Conservation (phyloP, 805 yeast genomes). For the Saturnispora galanensis region DNA sequence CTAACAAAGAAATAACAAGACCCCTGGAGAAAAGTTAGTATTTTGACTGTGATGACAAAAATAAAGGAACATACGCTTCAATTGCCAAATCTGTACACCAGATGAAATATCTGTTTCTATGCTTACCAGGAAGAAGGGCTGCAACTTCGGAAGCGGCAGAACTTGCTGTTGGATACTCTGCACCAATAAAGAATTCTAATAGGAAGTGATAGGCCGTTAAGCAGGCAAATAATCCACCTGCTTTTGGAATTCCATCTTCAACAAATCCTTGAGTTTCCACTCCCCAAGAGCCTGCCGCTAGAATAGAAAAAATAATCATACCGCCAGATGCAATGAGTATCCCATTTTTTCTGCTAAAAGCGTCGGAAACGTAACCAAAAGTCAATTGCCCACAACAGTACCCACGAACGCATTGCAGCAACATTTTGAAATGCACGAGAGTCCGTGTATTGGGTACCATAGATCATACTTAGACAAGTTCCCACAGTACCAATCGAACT, state of each 20-base stretch:
- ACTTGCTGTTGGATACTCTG: slow-evolving; percentile 90
- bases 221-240: slow-evolving; percentile 74
- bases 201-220: slow-evolving; percentile 77
- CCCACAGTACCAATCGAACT: slow-evolving; percentile 73
- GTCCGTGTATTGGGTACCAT: slow-evolving; percentile 49
- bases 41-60: too few species aligned
- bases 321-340: slow-evolving; percentile 73
- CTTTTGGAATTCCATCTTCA: slow-evolving; percentile 31
- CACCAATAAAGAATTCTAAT: slow-evolving; percentile 87
- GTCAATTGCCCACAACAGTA: slow-evolving; percentile 72
- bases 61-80: slow-evolving; percentile 32
- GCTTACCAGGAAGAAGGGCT: slow-evolving; percentile 64
- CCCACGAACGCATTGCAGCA: slow-evolving; percentile 88
- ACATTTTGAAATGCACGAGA: slow-evolving; percentile 73
- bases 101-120: slow-evolving; percentile 79
- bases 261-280: slow-evolving; percentile 30
- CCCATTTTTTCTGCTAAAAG: slow-evolving; percentile 69
- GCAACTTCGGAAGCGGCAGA: slow-evolving; percentile 92
- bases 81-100: slow-evolving; percentile 87
- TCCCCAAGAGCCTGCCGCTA: slow-evolving; percentile 87
- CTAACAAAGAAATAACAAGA: slow-evolving; percentile 74
- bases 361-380: slow-evolving; percentile 77
- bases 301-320: slow-evolving; percentile 66
- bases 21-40: slow-evolving; percentile 31
- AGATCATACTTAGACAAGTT: slow-evolving; percentile 56